Evolutionary conservation across 169 alveolate genomes (phyloP), one percentile per base, ranked within the genome.

Genomic region (Cyclospora cayetanensis): DNA sequence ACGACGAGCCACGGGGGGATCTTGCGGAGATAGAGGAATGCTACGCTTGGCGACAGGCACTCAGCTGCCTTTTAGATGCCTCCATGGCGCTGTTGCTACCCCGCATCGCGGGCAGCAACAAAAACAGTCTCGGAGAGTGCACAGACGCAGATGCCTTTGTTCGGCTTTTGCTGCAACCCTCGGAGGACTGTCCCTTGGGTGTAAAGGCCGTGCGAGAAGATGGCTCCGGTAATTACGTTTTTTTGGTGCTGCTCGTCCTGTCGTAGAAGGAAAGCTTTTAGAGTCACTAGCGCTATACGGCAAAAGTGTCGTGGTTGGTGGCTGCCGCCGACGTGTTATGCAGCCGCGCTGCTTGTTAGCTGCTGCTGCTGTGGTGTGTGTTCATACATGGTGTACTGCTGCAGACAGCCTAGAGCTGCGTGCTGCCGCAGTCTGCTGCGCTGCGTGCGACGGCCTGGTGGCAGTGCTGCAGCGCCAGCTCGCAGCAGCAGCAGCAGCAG

Each of bases 401-500:
- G 80, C 80, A 68, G 80, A 35, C 80, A 25, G 37, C 43, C 65
- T 22, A 2, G 85, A 74, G 85, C 55, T 37, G 2, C 83, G 83
- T 29, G 83, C 83, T 72, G 83, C 83, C 41, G 83, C 83, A 37
- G 37, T 72, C 18, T 72, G 83, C 83, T 72, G 85, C 63, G 11
- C 22, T 74, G 66, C 63, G 27, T 42, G 66, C 63, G 85, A 74
- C 39, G 85, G 85, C 31, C 43, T 74, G 39, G 83, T 72, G 29
- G 85, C 66, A 2, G 63, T 39, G 63, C 85, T 42, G 85, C 85
- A 74, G 66, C 85, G 41, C 27, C 85, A 74, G 63, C 66, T 42
- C 25, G 85, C 85, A 74, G 85, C 85, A 74, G 85, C 85, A 42
- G 85, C 85, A 74, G 85, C 85, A 74, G 39, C 65, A 41, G 85